phyloP scores from a whole-genome alignment of 495 filamentous ascomycete genomes.

The Penicillium waksmanii region DNA sequence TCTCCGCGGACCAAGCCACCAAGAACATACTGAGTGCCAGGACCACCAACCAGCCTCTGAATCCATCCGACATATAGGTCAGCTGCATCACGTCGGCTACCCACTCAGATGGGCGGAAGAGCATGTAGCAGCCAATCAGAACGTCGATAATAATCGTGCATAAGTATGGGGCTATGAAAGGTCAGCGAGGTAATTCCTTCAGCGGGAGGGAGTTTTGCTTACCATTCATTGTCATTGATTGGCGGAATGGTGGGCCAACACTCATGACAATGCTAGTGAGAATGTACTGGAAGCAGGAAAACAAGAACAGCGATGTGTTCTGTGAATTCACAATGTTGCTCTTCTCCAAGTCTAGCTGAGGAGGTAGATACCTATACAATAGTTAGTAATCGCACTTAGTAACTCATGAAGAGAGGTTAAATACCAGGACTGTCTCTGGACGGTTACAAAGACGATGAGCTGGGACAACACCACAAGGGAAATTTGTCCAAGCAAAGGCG shows the following conservation, averaged over 20 bases:
- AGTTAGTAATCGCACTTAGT: background rate
- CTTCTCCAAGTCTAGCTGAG: constrained; percentile 70
- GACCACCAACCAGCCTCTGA: constrained; percentile 69
- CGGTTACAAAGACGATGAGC: constrained; percentile 67
- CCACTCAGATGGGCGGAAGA: constrained; percentile 70
- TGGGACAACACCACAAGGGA: constrained; percentile 80
- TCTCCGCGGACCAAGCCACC: constrained; percentile 71
- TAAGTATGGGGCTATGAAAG: constrained; percentile 68
- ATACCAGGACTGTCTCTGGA: constrained; percentile 79
- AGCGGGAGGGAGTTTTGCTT: constrained; percentile 32
- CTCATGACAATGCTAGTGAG: constrained; percentile 85
- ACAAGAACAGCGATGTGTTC: constrained; percentile 85
- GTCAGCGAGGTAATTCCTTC: background rate
- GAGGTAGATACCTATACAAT: constrained; percentile 71
- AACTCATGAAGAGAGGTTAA: constrained; percentile 1
- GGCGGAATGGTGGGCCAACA: constrained; percentile 86
- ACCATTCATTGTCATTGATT: constrained; percentile 80
- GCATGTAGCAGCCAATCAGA: constrained; percentile 72
- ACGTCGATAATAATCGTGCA: constrained; percentile 71
- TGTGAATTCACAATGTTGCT: constrained; percentile 88
- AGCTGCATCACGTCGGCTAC: constrained; percentile 80
- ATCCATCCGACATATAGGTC: constrained; percentile 70
- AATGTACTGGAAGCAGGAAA: constrained; percentile 94
- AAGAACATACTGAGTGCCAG: constrained; percentile 69
- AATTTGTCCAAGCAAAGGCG: constrained; percentile 88